phyloP scores from a whole-genome alignment of 495 filamentous ascomycete species.

The Penicillium egyptiacum region DNA sequence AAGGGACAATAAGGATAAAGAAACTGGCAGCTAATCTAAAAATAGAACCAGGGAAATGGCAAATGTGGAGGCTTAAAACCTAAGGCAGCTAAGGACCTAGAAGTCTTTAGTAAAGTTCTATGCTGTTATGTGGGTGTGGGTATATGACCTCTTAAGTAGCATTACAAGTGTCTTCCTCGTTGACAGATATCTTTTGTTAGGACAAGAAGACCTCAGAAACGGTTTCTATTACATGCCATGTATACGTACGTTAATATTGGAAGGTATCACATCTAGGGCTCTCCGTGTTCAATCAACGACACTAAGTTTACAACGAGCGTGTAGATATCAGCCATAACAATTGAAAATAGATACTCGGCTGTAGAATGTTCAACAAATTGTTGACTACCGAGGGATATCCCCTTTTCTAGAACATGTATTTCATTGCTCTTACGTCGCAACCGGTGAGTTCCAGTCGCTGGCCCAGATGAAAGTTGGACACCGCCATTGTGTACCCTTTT shows the following conservation, averaged over 20 bases:
- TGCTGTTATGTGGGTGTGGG: neutral
- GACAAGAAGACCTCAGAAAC: neutral
- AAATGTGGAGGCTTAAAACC: neutral
- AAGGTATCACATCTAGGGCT: neutral
- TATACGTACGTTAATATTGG: neutral
- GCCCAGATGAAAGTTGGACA: constrained; percentile 90
- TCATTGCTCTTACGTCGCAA: constrained; percentile 13
- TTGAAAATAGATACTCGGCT: neutral
- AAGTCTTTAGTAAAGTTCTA: neutral
- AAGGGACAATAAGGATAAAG: neutral
- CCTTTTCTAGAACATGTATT: neutral
- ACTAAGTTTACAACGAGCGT: neutral
- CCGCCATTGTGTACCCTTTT: constrained; percentile 78
- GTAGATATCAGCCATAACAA: neutral
- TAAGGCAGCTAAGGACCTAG: neutral
- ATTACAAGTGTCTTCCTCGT: neutral
- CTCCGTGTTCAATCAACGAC: neutral
- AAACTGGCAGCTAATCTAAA: neutral
- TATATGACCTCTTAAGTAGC: neutral
- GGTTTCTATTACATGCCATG: neutral
- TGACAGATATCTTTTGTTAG: neutral
- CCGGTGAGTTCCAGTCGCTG: constrained; percentile 68
- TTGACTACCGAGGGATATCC: neutral
- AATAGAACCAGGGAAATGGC: neutral
- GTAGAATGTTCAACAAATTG: neutral